phyloP scores from a whole-genome alignment of 148 eudicot species.

The Rhododendron griersonianum region DNA sequence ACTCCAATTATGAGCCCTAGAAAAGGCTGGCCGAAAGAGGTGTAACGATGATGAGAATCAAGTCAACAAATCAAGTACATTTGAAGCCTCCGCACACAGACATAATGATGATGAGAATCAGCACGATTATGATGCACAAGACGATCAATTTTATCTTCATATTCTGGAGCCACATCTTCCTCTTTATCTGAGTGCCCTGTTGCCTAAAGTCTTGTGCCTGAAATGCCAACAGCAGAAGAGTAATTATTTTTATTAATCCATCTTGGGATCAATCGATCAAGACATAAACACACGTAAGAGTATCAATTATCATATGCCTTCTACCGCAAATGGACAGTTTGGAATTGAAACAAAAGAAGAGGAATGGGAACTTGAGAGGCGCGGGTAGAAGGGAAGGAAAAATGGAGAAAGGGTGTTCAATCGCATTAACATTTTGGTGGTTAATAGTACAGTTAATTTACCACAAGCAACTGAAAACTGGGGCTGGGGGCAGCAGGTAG shows the following conservation, averaged over 20 bases:
- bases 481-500: background rate
- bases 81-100: conserved; percentile 54
- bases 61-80: conserved; percentile 13
- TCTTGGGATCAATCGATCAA: background rate
- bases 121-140: conserved; percentile 43
- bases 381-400: background rate
- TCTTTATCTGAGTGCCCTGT: conserved; percentile 71
- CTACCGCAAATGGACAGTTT: background rate
- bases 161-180: conserved; percentile 76
- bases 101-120: conserved; percentile 56
- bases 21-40: background rate
- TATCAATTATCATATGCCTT: background rate
- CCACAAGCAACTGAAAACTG: background rate
- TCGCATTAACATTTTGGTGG: background rate
- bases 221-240: background rate
- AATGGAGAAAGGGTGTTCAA: background rate
- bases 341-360: background rate
- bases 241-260: background rate
- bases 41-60: background rate
- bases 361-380: background rate
- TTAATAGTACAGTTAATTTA: background rate
- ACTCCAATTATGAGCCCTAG: background rate
- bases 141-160: conserved; percentile 82
- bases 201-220: conserved; percentile 86
- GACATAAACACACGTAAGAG: background rate